Conservation (phyloP, 768 basidiomycete genomes). For the Cyathus striatus region DNA sequence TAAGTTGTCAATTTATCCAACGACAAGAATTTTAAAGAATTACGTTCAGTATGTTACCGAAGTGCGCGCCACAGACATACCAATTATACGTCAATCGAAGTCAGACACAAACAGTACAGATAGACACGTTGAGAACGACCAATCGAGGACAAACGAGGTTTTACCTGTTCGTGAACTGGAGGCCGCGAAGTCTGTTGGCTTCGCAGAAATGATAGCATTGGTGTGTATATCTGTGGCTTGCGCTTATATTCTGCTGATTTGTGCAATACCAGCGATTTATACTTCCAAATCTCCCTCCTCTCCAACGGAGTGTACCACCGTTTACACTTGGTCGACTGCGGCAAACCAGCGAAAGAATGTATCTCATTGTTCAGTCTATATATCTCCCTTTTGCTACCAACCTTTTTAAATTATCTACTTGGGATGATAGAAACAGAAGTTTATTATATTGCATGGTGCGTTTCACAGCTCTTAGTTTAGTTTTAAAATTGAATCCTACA, state of each 20-base stretch:
- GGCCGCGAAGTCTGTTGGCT: too few species aligned
- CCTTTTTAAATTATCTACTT: slow-evolving; percentile 43
- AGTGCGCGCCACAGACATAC: too few species aligned
- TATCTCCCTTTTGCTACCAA: slow-evolving; percentile 40
- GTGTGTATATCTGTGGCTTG: too few species aligned
- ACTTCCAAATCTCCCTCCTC: slow-evolving; percentile 41
- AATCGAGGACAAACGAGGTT: too few species aligned
- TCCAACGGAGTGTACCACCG: slow-evolving; percentile 28
- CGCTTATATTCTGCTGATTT: background rate
- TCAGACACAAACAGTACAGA: too few species aligned
- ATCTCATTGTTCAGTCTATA: slow-evolving; percentile 43
- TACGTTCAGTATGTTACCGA: slow-evolving; percentile 52
- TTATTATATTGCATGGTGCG: slow-evolving; percentile 46
- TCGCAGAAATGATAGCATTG: slow-evolving; percentile 21
- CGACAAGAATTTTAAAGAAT: background rate
- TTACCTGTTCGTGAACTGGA: too few species aligned
- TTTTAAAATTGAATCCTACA: slow-evolving; percentile 1
- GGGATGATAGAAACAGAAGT: slow-evolving; percentile 47
- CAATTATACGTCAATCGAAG: too few species aligned
- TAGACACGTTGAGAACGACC: too few species aligned
- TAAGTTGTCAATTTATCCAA: slow-evolving; percentile 8
- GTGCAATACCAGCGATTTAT: slow-evolving; percentile 26
- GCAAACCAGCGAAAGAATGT: slow-evolving; percentile 48
- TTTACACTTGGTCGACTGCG: slow-evolving; percentile 54
- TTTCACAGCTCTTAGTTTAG: slow-evolving; percentile 6